Evolutionary conservation across 2,329 filamentous ascomycete species (phyloP).

Genomic region (Aspergillus sp.): DNA sequence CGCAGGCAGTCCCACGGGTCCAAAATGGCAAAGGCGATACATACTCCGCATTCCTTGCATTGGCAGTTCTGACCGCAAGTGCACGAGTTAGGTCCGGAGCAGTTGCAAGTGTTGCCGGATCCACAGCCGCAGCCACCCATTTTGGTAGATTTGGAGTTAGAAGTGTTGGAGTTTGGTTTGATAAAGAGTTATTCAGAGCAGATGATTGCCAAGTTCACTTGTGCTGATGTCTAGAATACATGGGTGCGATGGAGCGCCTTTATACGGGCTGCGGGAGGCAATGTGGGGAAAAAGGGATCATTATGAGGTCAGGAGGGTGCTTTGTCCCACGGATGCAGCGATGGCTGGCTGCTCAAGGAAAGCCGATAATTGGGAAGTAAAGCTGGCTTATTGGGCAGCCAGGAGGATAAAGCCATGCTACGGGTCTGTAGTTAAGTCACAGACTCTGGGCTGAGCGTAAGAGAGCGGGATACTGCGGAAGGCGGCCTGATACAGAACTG

Average conservation of each 20-base stretch:
- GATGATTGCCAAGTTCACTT: background rate
- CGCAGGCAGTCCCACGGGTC: background rate
- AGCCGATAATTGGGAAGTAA: background rate
- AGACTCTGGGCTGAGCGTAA: background rate
- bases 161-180: background rate
- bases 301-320: slow-evolving; percentile 22
- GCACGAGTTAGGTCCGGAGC: slow-evolving; percentile 32
- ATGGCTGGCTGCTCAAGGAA: background rate
- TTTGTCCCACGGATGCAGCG: background rate
- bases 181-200: background rate
- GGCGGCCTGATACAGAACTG: background rate
- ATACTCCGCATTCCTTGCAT: slow-evolving; percentile 42
- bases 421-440: background rate
- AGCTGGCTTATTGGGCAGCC: background rate
- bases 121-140: slow-evolving; percentile 37
- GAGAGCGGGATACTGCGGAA: background rate
- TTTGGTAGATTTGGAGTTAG: slow-evolving; percentile 8
- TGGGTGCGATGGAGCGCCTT: background rate
- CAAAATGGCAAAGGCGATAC: slow-evolving; percentile 16
- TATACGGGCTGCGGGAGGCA: slow-evolving; percentile 15
- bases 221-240: background rate
- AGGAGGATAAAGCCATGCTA: background rate
- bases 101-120: slow-evolving; percentile 33
- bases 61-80: slow-evolving; percentile 34
- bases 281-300: slow-evolving; percentile 21